A percentile compares a stretch with the other conserved stretches of the same genome.
Evolutionary conservation across 2,329 filamentous ascomycete genomes (phyloP).

Genomic region (Hypoxylon sp.): DNA sequence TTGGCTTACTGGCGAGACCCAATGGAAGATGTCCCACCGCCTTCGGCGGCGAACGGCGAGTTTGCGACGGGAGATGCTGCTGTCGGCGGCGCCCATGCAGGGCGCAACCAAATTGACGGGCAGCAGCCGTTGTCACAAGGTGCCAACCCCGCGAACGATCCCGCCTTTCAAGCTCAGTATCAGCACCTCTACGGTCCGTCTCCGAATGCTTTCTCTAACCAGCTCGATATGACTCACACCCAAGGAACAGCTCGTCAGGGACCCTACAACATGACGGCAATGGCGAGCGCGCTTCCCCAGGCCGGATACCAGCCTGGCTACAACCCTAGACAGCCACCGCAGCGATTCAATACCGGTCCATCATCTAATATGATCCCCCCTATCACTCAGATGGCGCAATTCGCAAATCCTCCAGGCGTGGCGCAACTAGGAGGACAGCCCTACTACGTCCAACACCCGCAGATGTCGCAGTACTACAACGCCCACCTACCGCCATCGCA

Average conservation of each 20-base stretch:
- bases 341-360: constrained; percentile 45
- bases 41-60: constrained; percentile 44
- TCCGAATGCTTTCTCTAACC: constrained; percentile 53
- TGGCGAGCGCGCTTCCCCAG: constrained; percentile 56
- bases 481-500: constrained; percentile 50
- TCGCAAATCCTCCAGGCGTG: constrained; percentile 50
- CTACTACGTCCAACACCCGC: constrained; percentile 58
- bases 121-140: constrained; percentile 35
- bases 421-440: constrained; percentile 51
- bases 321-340: constrained; percentile 48
- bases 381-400: constrained; percentile 53
- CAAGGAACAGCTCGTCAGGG: constrained; percentile 46
- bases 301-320: constrained; percentile 51
- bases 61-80: constrained; percentile 39
- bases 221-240: constrained; percentile 53
- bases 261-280: constrained; percentile 58
- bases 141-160: constrained; percentile 35
- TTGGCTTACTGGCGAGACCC: constrained; percentile 29
- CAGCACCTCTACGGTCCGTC: constrained; percentile 46
- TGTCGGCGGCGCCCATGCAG: constrained; percentile 34
- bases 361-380: constrained; percentile 52
- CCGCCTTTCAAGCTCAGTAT: constrained; percentile 44
- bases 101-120: constrained; percentile 36
- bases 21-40: constrained; percentile 50
- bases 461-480: constrained; percentile 56